Evolutionary conservation across 192 early-diverging fungal species (phyloP).

Genomic region (Linnemannia schmuckeri): DNA sequence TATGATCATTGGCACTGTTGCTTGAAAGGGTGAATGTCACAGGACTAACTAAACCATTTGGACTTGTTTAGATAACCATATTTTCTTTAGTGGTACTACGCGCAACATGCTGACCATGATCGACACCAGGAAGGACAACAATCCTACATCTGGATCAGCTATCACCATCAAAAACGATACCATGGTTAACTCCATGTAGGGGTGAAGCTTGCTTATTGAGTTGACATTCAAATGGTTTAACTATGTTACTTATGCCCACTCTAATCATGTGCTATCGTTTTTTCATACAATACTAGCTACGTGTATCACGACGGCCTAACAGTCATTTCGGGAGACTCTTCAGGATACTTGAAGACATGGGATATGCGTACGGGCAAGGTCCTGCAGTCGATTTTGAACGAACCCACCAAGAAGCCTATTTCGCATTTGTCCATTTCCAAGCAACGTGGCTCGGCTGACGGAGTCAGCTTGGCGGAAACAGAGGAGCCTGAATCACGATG

Average conservation of each 20-base stretch:
- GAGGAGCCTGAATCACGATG: conserved; percentile 80
- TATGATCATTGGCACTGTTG: conserved; percentile 14
- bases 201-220: neutral
- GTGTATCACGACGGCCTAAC: conserved; percentile 79
- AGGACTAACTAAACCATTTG: neutral
- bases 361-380: conserved; percentile 76
- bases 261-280: neutral
- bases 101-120: conserved; percentile 77
- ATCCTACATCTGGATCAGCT: conserved; percentile 20
- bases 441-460: conserved; percentile 38
- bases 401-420: conserved; percentile 79
- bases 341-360: conserved; percentile 94
- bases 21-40: neutral
- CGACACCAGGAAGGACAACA: conserved; percentile 67
- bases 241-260: neutral
- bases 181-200: conserved; percentile 85
- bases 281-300: conserved; percentile 39
- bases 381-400: conserved; percentile 71
- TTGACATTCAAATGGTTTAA: neutral
- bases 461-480: conserved; percentile 21
- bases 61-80: conserved; percentile 67
- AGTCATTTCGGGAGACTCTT: conserved; percentile 87
- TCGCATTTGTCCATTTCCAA: conserved; percentile 75
- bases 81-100: conserved; percentile 86
- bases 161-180: conserved; percentile 72